Evolutionary conservation across 1,284 basidiomycete species (phyloP).

Genomic region (Exobasidium rhododendri): DNA sequence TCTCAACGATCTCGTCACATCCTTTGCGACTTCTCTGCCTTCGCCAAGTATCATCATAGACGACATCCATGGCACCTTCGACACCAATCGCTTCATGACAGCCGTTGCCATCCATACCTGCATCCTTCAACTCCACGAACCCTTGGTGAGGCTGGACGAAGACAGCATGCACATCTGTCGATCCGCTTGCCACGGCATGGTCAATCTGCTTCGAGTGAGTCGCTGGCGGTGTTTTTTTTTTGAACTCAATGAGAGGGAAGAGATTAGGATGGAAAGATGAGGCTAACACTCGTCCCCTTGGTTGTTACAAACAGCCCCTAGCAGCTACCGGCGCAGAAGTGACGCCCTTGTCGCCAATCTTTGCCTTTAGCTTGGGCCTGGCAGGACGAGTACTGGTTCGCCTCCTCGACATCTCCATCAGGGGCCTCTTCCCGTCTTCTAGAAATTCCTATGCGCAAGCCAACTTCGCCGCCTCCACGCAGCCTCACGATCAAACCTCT

Average conservation of each 20-base stretch:
- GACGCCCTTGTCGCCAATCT: not conserved
- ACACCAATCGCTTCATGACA: conserved; percentile 30
- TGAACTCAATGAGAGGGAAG: too few species aligned
- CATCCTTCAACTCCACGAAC: conserved; percentile 33
- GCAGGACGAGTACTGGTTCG: not conserved
- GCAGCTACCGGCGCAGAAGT: not conserved
- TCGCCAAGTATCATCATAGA: conserved; percentile 13
- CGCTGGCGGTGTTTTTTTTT: too few species aligned
- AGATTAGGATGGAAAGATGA: not conserved
- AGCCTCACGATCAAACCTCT: not conserved
- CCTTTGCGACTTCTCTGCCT: conserved; percentile 29
- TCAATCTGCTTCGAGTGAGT: conserved; percentile 12
- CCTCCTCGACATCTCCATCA: not conserved
- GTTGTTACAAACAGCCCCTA: not conserved
- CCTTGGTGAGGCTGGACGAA: conserved; percentile 16
- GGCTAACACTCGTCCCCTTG: not conserved
- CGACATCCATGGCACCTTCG: conserved; percentile 30
- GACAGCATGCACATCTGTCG: conserved; percentile 4
- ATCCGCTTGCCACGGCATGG: conserved; percentile 9
- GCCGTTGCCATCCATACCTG: conserved; percentile 28
- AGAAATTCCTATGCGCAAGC: too few species aligned
- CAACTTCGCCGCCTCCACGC: not conserved
- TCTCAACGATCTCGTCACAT: conserved; percentile 22
- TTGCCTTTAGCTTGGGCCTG: not conserved
- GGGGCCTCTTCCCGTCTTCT: not conserved